These are phyloP conservation scores for Heimioporus punctisporus DNA, from an alignment of 1,284 basidiomycete species.

Conservation along the genomic window DNA sequence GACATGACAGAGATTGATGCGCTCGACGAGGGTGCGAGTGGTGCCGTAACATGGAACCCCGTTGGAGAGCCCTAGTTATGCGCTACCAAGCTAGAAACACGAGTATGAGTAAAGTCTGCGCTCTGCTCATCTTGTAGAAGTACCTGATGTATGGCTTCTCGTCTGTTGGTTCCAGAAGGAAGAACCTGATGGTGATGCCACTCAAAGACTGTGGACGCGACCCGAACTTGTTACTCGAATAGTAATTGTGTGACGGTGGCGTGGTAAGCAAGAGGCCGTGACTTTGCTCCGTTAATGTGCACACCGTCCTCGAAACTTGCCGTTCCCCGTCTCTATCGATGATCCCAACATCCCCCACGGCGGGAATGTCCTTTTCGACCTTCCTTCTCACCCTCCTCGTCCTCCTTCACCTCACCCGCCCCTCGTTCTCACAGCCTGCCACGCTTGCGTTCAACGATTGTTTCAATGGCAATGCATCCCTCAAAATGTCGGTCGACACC, in stretches of 20 bases:
- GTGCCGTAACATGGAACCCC: constrained; percentile 43
- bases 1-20: constrained; percentile 40
- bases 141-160: no score
- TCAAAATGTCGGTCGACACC: constrained; percentile 67
- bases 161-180: no score
- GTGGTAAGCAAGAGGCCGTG: constrained; percentile 18
- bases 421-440: constrained; percentile 47
- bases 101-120: background rate
- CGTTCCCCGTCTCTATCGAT: constrained; percentile 22
- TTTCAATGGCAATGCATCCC: constrained; percentile 51
- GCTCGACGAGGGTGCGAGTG: constrained; percentile 37
- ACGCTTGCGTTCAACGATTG: constrained; percentile 59
- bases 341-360: constrained; percentile 10
- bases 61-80: constrained; percentile 28
- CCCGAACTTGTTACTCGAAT: no score
- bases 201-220: no score
- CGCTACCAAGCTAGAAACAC: no score
- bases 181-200: no score
- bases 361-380: background rate
- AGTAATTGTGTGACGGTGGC: background rate
- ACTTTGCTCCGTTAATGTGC: constrained; percentile 12
- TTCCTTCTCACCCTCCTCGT: constrained; percentile 8
- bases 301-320: constrained; percentile 10
- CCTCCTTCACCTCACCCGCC: constrained; percentile 22
- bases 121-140: no score